These are phyloP conservation scores for Nicotiana noctiflora DNA, from an alignment of 257 asterid species.

Conservation along the genomic window DNA sequence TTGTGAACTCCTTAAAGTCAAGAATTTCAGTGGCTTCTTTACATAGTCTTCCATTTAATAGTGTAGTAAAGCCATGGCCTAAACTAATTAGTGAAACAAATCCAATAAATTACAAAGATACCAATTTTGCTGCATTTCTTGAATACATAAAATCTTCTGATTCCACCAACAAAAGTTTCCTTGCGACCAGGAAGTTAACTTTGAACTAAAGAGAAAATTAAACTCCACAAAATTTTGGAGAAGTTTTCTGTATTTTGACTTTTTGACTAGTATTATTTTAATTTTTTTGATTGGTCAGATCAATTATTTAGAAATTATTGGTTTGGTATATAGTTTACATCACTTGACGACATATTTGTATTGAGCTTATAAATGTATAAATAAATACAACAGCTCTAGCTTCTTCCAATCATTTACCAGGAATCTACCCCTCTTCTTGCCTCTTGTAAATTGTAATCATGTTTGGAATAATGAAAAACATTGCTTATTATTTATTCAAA, in stretches of 20 bases:
- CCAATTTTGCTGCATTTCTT: conserved; percentile 51
- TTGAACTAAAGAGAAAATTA: neutral
- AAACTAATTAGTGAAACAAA: conserved; percentile 37
- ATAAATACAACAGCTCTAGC: neutral
- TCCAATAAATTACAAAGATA: conserved; percentile 68
- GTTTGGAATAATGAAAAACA: neutral
- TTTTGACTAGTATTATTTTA: neutral
- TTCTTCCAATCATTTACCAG: neutral
- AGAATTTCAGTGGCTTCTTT: conserved; percentile 75
- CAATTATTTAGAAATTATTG: conserved; percentile 18
- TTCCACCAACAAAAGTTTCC: conserved; percentile 51
- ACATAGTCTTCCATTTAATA: conserved; percentile 58
- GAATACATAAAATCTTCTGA: conserved; percentile 46
- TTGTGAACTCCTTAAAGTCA: conserved; percentile 42
- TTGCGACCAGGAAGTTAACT: conserved; percentile 53
- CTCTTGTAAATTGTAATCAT: neutral
- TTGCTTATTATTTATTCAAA: neutral
- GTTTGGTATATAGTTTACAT: conserved; percentile 19
- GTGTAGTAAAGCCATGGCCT: conserved; percentile 48
- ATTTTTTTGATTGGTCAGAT: conserved; percentile 9
- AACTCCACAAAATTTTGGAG: neutral
- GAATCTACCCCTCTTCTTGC: neutral
- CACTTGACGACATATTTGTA: conserved; percentile 16
- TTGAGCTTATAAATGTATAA: neutral
- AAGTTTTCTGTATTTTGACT: conserved; percentile 28